Percentiles rank a stretch among this genome's conserved stretches.
Evolutionary conservation across 768 basidiomycete species (phyloP).

Genomic region (Suillus decipiens): DNA sequence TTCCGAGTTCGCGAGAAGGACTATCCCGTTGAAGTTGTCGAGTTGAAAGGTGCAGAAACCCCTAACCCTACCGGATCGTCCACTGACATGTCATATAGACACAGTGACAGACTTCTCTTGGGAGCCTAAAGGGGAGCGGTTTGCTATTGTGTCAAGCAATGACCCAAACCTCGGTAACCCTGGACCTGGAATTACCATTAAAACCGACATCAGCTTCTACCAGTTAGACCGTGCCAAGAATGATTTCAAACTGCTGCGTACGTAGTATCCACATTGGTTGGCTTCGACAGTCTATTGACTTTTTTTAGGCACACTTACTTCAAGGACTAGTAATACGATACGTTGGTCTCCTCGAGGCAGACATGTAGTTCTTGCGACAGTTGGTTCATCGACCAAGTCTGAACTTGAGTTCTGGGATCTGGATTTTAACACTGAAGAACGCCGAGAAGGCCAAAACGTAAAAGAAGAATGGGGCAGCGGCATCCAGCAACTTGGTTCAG

Average conservation of each 20-base stretch:
- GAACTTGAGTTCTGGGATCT: slow-evolving; percentile 99
- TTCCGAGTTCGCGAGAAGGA: slow-evolving; percentile 98
- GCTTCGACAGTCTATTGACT: slow-evolving; percentile 1
- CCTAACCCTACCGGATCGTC: slow-evolving; percentile 9
- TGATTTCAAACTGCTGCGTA: slow-evolving; percentile 90
- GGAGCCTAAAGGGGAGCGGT: slow-evolving; percentile 98
- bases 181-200: slow-evolving; percentile 89
- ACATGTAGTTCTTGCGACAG: slow-evolving; percentile 93
- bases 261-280: slow-evolving; percentile 27
- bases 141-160: slow-evolving; percentile 91
- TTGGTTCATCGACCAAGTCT: slow-evolving; percentile 93
- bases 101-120: slow-evolving; percentile 95
- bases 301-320: slow-evolving; percentile 65
- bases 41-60: slow-evolving; percentile 76
- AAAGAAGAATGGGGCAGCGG: slow-evolving; percentile 83
- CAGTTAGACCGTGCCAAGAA: slow-evolving; percentile 91
- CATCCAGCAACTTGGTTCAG: slow-evolving; percentile 81
- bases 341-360: slow-evolving; percentile 97
- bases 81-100: slow-evolving; percentile 47
- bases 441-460: slow-evolving; percentile 45
- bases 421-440: slow-evolving; percentile 76
- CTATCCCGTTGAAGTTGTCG: slow-evolving; percentile 95
- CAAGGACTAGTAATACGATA: slow-evolving; percentile 89
- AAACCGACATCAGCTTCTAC: slow-evolving; percentile 96
- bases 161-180: slow-evolving; percentile 93